A percentile compares a stretch with the other conserved stretches of the same genome.
Evolutionary conservation across 108 stramenopile species (phyloP).

Genomic region (Cyclotella cryptica): DNA sequence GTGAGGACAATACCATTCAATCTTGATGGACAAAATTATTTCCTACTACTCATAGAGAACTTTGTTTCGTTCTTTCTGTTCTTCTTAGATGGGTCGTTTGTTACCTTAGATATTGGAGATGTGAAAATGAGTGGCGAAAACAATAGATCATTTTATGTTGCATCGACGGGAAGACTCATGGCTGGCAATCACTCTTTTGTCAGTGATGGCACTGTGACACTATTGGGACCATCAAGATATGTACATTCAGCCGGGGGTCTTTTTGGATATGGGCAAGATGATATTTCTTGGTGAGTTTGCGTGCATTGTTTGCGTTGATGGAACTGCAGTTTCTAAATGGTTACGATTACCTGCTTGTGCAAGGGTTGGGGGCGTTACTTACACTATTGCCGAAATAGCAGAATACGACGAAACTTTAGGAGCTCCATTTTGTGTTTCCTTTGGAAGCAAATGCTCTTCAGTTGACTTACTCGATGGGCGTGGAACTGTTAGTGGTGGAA

Average conservation of each 20-base stretch:
- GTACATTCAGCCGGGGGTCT: conserved; percentile 2
- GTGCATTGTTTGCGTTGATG: background rate
- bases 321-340: background rate
- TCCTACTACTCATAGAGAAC: background rate
- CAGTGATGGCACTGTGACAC: background rate
- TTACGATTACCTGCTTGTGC: background rate
- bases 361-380: background rate
- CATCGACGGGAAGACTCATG: background rate
- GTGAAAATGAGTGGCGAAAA: background rate
- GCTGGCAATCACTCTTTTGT: background rate
- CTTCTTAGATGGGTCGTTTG: background rate
- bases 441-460: conserved; percentile 14
- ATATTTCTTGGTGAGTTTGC: conserved; percentile 1
- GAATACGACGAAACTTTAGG: background rate
- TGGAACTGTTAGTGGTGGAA: background rate
- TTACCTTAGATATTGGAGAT: background rate
- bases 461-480: conserved; percentile 9
- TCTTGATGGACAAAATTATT: background rate
- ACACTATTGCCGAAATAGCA: background rate
- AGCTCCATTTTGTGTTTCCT: conserved; percentile 5
- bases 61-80: background rate
- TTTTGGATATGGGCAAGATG: background rate
- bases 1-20: background rate
- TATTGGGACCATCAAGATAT: background rate
- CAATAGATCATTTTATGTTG: background rate